Evolutionary conservation across 1,139 yeast genomes (phyloP), one percentile per base, ranked within the genome.

Genomic region (Geotrichum phurueaensis): DNA sequence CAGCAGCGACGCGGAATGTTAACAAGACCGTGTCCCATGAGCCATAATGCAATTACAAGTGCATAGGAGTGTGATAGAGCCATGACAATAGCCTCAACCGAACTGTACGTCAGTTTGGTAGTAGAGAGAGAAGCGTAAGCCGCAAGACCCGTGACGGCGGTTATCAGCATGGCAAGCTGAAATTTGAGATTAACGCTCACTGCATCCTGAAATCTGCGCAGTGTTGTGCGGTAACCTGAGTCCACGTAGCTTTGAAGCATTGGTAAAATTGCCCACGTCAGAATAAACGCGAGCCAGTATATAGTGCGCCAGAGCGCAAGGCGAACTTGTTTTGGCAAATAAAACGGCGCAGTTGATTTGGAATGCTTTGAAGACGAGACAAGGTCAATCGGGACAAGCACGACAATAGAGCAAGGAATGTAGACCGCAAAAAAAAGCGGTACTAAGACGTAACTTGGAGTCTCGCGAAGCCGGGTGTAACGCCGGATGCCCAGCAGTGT

Each of bases 1-100:
- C 89, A 86, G 63, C 76, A 72, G 50, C 79, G 73, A 60, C 89
- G 77, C 0, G 96, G 96, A 3, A 88, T 78, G 59, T 81, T 80
- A 25, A 87, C 82, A 59, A 89, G 73, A 0, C 96, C 96, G 70
- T 89, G 94, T 0, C 94, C 89, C 88, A 89, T 85, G 61, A 89
- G 76, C 94, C 95, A 89, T 33, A 88, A 78, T 0, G 95, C 92
- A 55, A 89, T 70, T 1, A 86, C 78, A 69, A 89, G 78, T 0
- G 96, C 83, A 71, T 88, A 89, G 18, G 88, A 84, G 71, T 89
- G 94, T 0, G 95, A 83, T 33, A 88, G 69, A 0, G 95, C 94
- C 65, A 89, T 86, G 18, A 87, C 79, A 75, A 89, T 79, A 55
- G 86, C 79, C 70, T 86, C 87, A 68, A 89, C 75, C 55, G 86